Percentiles rank a stretch among this genome's conserved stretches.
These are phyloP conservation scores for Diaporthe amygdali DNA, from an alignment of 2,329 filamentous ascomycete species.

Conservation along the genomic window DNA sequence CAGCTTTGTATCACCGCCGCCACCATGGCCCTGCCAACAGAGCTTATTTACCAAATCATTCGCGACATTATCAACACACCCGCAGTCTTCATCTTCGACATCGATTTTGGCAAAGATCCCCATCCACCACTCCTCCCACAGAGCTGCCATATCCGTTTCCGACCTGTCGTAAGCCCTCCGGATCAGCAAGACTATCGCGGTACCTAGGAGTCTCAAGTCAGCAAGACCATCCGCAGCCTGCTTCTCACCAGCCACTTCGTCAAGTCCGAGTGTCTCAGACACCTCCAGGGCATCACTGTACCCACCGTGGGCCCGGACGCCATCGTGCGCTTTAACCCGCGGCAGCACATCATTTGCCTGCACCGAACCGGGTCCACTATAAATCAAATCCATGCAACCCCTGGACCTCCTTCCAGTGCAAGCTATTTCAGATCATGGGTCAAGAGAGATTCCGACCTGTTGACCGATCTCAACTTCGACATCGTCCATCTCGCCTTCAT, in stretches of 20 bases:
- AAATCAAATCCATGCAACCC: not conserved
- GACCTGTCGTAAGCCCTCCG: not conserved
- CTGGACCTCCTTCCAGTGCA: not conserved
- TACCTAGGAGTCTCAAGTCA: not conserved
- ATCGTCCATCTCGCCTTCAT: not conserved
- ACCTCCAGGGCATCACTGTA: not conserved
- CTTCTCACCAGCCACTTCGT: not conserved
- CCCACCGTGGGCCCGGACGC: not conserved
- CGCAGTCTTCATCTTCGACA: not conserved
- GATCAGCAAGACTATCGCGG: not conserved
- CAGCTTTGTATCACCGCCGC: not conserved
- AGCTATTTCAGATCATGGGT: too few relatives aligned
- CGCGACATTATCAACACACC: not conserved
- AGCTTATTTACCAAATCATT: not conserved
- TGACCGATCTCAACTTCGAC: not conserved
- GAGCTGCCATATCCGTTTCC: not conserved
- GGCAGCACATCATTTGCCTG: not conserved
- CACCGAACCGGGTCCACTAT: not conserved
- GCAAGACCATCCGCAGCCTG: slow-evolving; percentile 1
- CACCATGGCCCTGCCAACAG: not conserved
- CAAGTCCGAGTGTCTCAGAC: not conserved
- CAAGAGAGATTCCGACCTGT: not conserved
- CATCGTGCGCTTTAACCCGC: not conserved
- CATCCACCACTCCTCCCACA: not conserved
- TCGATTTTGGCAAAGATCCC: not conserved